Evolutionary conservation across 257 asterid species (phyloP).

Genomic region (Marsdenia floribunda): DNA sequence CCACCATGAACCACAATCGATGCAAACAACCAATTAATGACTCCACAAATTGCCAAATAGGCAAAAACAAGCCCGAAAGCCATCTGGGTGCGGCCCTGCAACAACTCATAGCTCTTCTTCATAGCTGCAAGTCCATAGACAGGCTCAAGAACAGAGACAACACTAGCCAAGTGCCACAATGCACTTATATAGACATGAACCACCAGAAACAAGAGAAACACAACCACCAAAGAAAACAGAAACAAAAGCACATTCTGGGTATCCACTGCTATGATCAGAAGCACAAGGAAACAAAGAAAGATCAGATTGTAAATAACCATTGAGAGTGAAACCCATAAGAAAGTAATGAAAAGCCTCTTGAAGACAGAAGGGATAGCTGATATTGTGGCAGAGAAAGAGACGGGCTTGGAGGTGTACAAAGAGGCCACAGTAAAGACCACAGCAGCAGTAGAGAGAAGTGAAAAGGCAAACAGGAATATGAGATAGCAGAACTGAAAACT

Average conservation of each 20-base stretch:
- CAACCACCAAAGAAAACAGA: conserved; percentile 47
- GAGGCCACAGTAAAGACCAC: conserved; percentile 92
- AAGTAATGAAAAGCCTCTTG: conserved; percentile 71
- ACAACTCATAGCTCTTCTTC: conserved; percentile 69
- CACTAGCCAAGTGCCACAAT: conserved; percentile 91
- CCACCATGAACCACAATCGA: conserved; percentile 85
- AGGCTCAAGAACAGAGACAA: conserved; percentile 82
- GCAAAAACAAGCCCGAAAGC: conserved; percentile 60
- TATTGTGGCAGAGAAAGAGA: conserved; percentile 61
- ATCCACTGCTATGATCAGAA: conserved; percentile 57
- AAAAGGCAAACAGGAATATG: conserved; percentile 72
- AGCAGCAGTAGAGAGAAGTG: conserved; percentile 91
- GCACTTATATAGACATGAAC: conserved; percentile 89
- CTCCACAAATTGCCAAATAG: conserved; percentile 62
- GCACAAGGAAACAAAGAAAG: conserved; percentile 55
- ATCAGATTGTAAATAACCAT: conserved; percentile 65
- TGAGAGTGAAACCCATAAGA: conserved; percentile 63
- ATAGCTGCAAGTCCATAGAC: conserved; percentile 63
- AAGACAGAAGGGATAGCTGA: conserved; percentile 80
- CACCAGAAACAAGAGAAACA: conserved; percentile 53
- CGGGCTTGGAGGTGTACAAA: conserved; percentile 78
- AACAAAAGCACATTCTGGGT: conserved; percentile 51
- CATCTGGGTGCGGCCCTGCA: conserved; percentile 53
- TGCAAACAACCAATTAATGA: conserved; percentile 54
- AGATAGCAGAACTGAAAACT: conserved; percentile 72